phyloP scores from a whole-genome alignment of 441 rosid genomes.

The Adansonia gregorii region DNA sequence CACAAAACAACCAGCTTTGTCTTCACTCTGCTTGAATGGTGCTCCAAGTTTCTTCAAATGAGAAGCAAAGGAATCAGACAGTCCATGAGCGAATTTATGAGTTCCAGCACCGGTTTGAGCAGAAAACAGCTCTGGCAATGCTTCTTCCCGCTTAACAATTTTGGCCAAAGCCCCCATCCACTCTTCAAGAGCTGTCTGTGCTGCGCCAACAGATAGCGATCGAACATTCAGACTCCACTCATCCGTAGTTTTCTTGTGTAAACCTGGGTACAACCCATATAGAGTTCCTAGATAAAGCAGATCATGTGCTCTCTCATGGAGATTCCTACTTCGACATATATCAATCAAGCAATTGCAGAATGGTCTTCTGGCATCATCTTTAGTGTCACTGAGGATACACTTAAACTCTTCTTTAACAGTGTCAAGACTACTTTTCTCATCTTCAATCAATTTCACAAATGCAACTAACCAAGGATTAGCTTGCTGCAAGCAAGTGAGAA shows the following conservation, averaged over 20 bases:
- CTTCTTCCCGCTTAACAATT: constrained; percentile 62
- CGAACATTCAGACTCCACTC: constrained; percentile 92
- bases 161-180: constrained; percentile 76
- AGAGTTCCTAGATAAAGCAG: constrained; percentile 84
- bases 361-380: constrained; percentile 80
- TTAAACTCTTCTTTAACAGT: constrained; percentile 65
- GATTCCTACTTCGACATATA: constrained; percentile 63
- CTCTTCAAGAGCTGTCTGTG: constrained; percentile 83
- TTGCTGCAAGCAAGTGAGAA: constrained; percentile 61
- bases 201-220: constrained; percentile 86
- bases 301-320: constrained; percentile 68
- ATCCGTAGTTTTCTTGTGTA: constrained; percentile 61
- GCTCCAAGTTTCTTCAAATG: constrained; percentile 64
- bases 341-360: constrained; percentile 91
- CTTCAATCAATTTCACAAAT: constrained; percentile 55
- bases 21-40: constrained; percentile 72
- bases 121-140: constrained; percentile 67
- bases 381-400: constrained; percentile 51
- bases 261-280: constrained; percentile 73
- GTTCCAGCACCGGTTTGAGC: constrained; percentile 91
- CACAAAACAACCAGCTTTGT: constrained; percentile 66
- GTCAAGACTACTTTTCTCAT: constrained; percentile 51
- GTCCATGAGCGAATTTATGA: constrained; percentile 75
- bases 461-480: constrained; percentile 71
- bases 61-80: constrained; percentile 69